These are phyloP conservation scores for Microbotryum violaceum DNA, from an alignment of 1,284 basidiomycete species.

Conservation along the genomic window DNA sequence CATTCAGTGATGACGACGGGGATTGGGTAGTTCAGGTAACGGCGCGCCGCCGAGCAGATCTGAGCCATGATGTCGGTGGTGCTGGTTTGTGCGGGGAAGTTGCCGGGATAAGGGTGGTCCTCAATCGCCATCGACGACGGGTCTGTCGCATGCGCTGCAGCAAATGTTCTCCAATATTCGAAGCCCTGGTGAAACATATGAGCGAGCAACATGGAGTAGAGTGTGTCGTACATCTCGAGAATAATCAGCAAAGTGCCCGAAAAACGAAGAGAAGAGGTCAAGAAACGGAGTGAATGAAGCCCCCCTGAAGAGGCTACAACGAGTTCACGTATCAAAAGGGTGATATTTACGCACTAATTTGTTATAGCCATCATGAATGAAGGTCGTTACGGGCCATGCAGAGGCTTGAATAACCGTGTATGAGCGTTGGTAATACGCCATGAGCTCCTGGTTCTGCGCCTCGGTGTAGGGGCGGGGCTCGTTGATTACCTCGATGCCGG, in stretches of 20 bases:
- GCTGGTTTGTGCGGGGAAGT: conserved; percentile 35
- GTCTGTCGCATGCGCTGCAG: conserved; percentile 27
- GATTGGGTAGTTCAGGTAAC: conserved; percentile 35
- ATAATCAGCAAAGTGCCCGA: too few relatives aligned
- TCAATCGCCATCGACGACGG: conserved; percentile 35
- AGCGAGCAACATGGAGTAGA: too few relatives aligned
- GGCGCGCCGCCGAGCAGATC: conserved; percentile 32
- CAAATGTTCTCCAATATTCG: conserved; percentile 12
- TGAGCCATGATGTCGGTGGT: conserved; percentile 32
- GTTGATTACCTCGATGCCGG: conserved; percentile 34
- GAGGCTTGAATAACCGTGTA: conserved; percentile 34
- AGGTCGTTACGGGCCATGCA: conserved; percentile 32
- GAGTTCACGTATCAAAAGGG: too few relatives aligned
- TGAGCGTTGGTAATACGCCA: conserved; percentile 33
- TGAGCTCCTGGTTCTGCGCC: conserved; percentile 31
- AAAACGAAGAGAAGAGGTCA: too few relatives aligned
- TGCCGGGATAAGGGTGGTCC: conserved; percentile 37
- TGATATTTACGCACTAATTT: too few relatives aligned
- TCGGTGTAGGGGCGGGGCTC: conserved; percentile 36
- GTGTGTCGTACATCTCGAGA: too few relatives aligned
- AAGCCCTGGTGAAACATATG: background rate
- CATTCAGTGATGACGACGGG: conserved; percentile 36
- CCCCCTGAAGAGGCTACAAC: too few relatives aligned
- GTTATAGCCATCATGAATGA: conserved; percentile 25
- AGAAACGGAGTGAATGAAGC: too few relatives aligned